phyloP scores from a whole-genome alignment of 768 basidiomycete genomes.

The Mycena leptocephala region DNA sequence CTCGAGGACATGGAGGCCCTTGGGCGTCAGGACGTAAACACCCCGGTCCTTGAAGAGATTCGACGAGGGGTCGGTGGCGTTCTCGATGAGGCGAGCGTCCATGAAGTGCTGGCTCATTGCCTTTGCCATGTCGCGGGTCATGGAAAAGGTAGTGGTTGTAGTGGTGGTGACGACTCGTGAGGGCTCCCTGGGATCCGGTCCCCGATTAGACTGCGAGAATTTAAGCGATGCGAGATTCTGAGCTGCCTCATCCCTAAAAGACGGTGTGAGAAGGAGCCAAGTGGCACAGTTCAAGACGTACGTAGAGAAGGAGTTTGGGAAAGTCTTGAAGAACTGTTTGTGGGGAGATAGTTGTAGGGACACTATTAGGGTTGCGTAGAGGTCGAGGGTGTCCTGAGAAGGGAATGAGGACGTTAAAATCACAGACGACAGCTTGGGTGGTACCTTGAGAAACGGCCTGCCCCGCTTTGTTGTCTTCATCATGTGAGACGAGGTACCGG shows the following conservation, averaged over 20 bases:
- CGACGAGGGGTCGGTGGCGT: constrained; percentile 91
- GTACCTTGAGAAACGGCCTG: constrained; percentile 92
- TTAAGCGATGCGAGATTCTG: constrained; percentile 95
- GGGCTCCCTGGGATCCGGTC: constrained; percentile 98
- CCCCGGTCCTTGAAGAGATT: constrained; percentile 98
- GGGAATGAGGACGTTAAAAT: constrained; percentile 22
- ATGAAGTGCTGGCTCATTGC: constrained; percentile 99
- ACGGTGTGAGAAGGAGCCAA: constrained; percentile 27
- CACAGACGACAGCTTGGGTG: constrained; percentile 31
- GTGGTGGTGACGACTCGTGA: constrained; percentile 99
- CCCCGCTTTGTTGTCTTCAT: constrained; percentile 99
- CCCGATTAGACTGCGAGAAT: constrained; percentile 99
- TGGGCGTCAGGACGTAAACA: constrained; percentile 95
- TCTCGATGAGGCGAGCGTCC: constrained; percentile 98
- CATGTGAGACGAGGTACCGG: constrained; percentile 89
- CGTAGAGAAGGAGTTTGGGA: constrained; percentile 97
- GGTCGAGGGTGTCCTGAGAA: constrained; percentile 94
- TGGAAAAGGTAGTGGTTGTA: constrained; percentile 99
- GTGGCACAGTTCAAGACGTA: constrained; percentile 59
- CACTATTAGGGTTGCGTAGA: constrained; percentile 97
- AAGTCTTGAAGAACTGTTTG: constrained; percentile 97
- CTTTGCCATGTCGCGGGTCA: constrained; percentile 99
- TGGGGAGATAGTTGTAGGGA: constrained; percentile 91
- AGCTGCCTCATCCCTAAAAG: constrained; percentile 92
- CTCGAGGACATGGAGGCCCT: constrained; percentile 98